A percentile compares a stretch with the other conserved stretches of the same genome.
phyloP scores from a whole-genome alignment of 352 stramenopile species.

The Phytophthora niederhauseri region DNA sequence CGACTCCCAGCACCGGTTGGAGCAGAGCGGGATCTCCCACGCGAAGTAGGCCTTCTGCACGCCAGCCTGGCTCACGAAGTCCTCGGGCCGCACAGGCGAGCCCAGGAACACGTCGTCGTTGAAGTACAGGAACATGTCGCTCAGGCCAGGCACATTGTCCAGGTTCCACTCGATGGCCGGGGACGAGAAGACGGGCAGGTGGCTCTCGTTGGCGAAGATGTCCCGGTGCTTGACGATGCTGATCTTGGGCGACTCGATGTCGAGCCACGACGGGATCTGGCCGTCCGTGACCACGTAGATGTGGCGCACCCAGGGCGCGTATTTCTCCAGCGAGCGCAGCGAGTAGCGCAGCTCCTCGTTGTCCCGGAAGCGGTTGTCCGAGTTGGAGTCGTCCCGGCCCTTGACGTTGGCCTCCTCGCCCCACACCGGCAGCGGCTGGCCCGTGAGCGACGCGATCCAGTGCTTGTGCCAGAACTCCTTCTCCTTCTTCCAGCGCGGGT shows the following conservation, averaged over 20 bases:
- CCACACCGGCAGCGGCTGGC: conserved; percentile 68
- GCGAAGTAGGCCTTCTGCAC: conserved; percentile 93
- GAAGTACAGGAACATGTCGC: conserved; percentile 95
- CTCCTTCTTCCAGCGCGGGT: conserved; percentile 91
- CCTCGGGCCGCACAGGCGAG: conserved; percentile 83
- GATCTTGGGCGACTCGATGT: conserved; percentile 82
- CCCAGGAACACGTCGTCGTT: conserved; percentile 97
- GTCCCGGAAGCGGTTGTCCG: conserved; percentile 94
- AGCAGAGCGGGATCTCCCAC: conserved; percentile 94
- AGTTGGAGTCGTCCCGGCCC: conserved; percentile 73
- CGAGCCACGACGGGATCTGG: conserved; percentile 94
- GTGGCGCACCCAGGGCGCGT: conserved; percentile 95
- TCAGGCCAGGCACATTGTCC: conserved; percentile 93
- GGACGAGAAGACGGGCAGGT: conserved; percentile 95
- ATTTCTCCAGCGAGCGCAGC: conserved; percentile 93
- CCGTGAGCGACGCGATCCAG: conserved; percentile 87
- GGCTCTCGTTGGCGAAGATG: conserved; percentile 91
- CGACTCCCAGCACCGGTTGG: conserved; percentile 70
- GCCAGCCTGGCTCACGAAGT: conserved; percentile 90
- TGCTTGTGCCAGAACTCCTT: conserved; percentile 91
- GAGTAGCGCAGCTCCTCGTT: conserved; percentile 95
- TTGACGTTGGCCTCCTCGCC: conserved; percentile 52
- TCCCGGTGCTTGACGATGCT: conserved; percentile 89
- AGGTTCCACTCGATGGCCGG: conserved; percentile 95
- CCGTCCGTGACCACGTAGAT: conserved; percentile 96